Evolutionary conservation across 139 green algal genomes (phyloP).

Genomic region (Coelastrella sp.): DNA sequence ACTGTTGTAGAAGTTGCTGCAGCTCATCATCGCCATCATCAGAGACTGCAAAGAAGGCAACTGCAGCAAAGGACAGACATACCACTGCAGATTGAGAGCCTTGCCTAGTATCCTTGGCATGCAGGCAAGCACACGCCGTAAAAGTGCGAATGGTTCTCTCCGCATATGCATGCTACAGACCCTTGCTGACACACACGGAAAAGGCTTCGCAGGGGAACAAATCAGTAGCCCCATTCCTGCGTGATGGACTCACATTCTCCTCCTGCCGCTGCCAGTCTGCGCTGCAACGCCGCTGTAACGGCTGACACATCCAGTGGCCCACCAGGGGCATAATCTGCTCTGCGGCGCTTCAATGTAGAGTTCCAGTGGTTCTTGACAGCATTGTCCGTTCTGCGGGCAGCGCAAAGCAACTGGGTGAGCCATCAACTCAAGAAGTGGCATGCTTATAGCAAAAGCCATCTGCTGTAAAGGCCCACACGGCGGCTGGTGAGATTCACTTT

Average conservation of each 20-base stretch:
- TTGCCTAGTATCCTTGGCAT: neutral
- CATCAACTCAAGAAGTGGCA: too few species aligned
- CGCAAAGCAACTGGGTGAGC: too few species aligned
- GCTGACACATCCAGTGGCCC: slow-evolving; percentile 42
- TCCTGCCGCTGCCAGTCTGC: slow-evolving; percentile 26
- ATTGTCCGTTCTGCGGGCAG: slow-evolving; percentile 75
- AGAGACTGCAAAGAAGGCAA: neutral
- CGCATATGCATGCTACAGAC: too few species aligned
- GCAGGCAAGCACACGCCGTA: too few species aligned
- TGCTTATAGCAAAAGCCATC: too few species aligned
- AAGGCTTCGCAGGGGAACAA: too few species aligned
- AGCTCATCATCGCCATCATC: slow-evolving; percentile 42
- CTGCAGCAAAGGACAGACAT: neutral
- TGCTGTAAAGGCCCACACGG: too few species aligned
- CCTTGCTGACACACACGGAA: too few species aligned
- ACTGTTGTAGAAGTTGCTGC: slow-evolving; percentile 34
- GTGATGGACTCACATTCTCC: neutral
- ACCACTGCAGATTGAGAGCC: neutral
- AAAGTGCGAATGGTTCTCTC: too few species aligned
- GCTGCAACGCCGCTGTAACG: slow-evolving; percentile 35
- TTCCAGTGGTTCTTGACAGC: slow-evolving; percentile 91
- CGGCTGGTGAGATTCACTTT: too few species aligned
- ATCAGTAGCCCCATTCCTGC: neutral
- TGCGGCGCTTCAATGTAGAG: slow-evolving; percentile 69
- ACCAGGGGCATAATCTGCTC: slow-evolving; percentile 42